Base-by-base conservation (phyloP, 306 rosid species). In the Fragaria iinumae region DNA sequence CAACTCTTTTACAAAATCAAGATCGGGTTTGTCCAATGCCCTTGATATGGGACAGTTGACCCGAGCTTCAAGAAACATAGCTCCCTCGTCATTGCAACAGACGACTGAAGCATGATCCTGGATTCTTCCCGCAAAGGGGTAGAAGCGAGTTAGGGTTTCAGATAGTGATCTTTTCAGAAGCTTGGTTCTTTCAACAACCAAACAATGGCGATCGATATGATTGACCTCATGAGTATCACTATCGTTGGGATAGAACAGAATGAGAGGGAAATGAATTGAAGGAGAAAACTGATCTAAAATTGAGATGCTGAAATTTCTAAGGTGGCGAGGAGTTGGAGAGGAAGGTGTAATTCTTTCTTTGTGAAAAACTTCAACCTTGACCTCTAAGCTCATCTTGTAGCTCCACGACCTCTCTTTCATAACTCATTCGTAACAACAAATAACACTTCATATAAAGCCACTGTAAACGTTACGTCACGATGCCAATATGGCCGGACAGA, bases 71-170 rank as follows among this genome's bases (percentile, higher is more conserved):
- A 80, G 41, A 71, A 72, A 83, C 2, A 36, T 41, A 8, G 76
- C 84, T 6, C 89, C 89, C 11, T 83, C 77, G 69, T 87, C 91
- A 36, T 83, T 78, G 70, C 91, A 87, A 2, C 80, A 76, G 69
- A 87, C 77, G 69, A 87, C 77, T 6, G 47, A 63, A 0, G 43
- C 3, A 20, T 84, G 80, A 21, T 80, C 79, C 45, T 68, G 21
- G 82, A 44, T 12, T 55, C 12, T 76, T 21, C 97, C 93, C 16
- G 16, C 50, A 47, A 47, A 32, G 34, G 34, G 34, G 34, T 32
- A 32, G 34, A 47, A 79, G 39, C 3, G 69, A 16, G 78, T 41
- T 16, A 79, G 78, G 17, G 83, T 43, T 52, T 79, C 17, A 4
- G 74, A 32, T 13, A 79, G 11, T 7, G 78, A 43, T 14, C 5